phyloP scores from a whole-genome alignment of 305 asterid genomes.

The Fraxinus velutina region DNA sequence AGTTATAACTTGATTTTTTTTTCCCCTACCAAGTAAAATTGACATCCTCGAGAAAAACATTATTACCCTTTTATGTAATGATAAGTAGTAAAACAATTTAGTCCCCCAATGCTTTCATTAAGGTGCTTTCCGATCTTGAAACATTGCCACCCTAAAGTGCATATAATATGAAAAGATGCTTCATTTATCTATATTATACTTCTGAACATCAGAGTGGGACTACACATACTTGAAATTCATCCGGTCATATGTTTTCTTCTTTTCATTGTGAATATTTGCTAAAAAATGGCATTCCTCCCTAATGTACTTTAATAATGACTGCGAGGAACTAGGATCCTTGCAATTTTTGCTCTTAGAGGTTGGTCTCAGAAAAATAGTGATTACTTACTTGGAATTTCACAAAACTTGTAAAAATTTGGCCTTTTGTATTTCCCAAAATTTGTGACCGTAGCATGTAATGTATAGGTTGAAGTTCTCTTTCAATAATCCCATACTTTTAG shows the following conservation, averaged over 20 bases:
- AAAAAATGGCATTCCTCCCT: background rate
- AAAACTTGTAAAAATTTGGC: background rate
- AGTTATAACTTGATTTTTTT: slow-evolving; percentile 17
- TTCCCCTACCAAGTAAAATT: background rate
- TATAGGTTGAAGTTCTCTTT: background rate
- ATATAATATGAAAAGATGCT: background rate
- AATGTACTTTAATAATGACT: background rate
- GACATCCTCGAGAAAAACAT: background rate
- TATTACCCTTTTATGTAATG: background rate
- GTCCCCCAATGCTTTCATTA: background rate
- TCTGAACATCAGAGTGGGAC: background rate
- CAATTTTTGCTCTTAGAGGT: background rate
- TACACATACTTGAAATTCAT: background rate
- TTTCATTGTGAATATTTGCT: background rate
- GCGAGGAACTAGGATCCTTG: background rate
- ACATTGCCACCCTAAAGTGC: background rate
- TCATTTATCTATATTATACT: background rate
- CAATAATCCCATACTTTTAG: background rate
- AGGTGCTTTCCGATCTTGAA: background rate
- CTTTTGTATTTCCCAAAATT: background rate
- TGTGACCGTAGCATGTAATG: background rate
- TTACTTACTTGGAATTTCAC: background rate
- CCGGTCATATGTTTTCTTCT: background rate
- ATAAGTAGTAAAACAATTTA: background rate
- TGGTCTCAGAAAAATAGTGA: background rate